Conservation (phyloP, 2,329 filamentous ascomycete genomes). For the Fusarium clavum region DNA sequence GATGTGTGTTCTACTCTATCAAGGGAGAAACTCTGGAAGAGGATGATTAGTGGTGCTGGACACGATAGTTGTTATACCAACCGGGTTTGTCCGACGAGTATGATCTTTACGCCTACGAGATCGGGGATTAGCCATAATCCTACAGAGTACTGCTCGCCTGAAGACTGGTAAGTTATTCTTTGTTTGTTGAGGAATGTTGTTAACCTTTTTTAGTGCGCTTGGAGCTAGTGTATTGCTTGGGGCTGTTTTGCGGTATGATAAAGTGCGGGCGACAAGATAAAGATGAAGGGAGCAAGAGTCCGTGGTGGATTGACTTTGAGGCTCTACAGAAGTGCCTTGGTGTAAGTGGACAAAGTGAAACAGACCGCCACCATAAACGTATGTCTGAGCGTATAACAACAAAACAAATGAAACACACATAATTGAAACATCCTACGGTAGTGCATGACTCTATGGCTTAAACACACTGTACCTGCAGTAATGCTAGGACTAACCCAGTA, state of each 20-base stretch:
- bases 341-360: not conserved
- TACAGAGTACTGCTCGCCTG: conserved; percentile 2
- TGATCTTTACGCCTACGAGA: conserved; percentile 19
- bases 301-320: not conserved
- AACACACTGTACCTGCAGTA: not conserved
- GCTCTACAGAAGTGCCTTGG: not conserved
- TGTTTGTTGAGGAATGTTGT: accelerated
- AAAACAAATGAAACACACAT: not conserved
- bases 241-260: conserved; percentile 10
- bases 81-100: conserved; percentile 9
- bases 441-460: not conserved
- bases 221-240: conserved; percentile 11
- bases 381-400: not conserved
- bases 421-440: not conserved
- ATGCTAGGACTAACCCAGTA: not conserved
- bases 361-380: not conserved
- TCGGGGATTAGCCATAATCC: conserved; percentile 16
- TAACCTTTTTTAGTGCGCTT: not conserved
- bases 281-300: no score
- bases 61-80: conserved; percentile 24
- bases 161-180: not conserved
- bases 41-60: conserved; percentile 13
- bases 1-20: conserved; percentile 3
- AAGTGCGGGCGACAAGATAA: not conserved
- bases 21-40: not conserved